A percentile compares a stretch with the other conserved stretches of the same genome.
phyloP scores from a whole-genome alignment of 768 basidiomycete species.

The Ramaria sp. region DNA sequence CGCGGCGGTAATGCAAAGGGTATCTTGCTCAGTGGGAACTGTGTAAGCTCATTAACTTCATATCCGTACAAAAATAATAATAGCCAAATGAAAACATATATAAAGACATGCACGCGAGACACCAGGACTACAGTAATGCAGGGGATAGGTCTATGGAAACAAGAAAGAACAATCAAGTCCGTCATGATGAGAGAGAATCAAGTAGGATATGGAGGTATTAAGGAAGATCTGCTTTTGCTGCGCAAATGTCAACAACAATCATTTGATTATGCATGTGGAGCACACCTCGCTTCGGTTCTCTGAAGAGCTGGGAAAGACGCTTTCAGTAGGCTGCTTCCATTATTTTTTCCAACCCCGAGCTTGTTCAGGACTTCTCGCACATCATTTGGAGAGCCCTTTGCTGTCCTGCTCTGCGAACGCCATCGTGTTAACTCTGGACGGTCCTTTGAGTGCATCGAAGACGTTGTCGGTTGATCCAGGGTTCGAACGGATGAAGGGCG shows the following conservation, averaged over 20 bases:
- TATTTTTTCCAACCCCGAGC: constrained; percentile 70
- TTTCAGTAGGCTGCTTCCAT: constrained; percentile 52
- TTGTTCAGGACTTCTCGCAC: constrained; percentile 74
- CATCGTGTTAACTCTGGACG: constrained; percentile 7
- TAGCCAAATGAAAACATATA: background rate
- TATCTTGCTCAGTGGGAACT: background rate
- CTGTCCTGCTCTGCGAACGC: constrained; percentile 5
- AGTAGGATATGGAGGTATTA: constrained; percentile 84
- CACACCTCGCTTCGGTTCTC: constrained; percentile 33
- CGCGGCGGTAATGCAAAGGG: background rate
- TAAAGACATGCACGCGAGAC: background rate
- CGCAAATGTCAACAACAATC: background rate
- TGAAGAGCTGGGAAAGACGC: constrained; percentile 56
- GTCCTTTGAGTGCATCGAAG: background rate
- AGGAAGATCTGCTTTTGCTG: constrained; percentile 32
- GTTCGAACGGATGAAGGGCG: constrained; percentile 45
- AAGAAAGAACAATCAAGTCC: background rate
- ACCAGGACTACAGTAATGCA: background rate
- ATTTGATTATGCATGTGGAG: background rate
- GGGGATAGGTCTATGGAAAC: constrained; percentile 45
- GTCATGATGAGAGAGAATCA: constrained; percentile 57
- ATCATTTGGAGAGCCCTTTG: constrained; percentile 38
- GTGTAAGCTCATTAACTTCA: background rate
- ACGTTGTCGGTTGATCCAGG: constrained; percentile 36
- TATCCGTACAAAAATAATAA: background rate